Conservation (phyloP, 2,329 filamentous ascomycete genomes). For the Pseudocercospora macadamiae region DNA sequence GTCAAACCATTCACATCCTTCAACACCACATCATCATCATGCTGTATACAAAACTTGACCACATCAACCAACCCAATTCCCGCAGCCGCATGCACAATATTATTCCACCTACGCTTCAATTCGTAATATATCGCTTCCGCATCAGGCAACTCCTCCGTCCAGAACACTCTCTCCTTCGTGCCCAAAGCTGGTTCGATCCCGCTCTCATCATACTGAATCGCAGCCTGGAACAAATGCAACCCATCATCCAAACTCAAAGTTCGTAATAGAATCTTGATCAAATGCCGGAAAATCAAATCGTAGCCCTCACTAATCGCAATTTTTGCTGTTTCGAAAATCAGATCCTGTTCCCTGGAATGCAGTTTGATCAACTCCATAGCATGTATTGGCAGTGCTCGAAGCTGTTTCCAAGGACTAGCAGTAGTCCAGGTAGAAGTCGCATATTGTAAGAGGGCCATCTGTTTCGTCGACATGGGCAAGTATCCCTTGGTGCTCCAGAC, state of each 20-base stretch:
- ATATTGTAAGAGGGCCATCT: constrained; percentile 7
- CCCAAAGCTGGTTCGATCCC: constrained; percentile 3
- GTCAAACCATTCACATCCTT: background rate
- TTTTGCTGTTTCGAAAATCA: constrained; percentile 9
- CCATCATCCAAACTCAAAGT: constrained; percentile 4
- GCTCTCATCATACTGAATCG: constrained; percentile 6
- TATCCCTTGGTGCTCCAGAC: constrained; percentile 1
- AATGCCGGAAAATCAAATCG: constrained; percentile 9
- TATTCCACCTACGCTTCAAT: constrained; percentile 6
- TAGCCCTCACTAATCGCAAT: constrained; percentile 7
- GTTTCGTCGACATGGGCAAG: constrained; percentile 2
- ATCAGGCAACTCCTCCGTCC: constrained; percentile 5
- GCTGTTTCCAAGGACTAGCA: background rate
- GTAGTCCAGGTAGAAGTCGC: constrained; percentile 5
- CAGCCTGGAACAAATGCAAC: constrained; percentile 5
- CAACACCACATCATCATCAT: constrained; percentile 1
- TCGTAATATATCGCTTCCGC: constrained; percentile 10
- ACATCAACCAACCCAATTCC: background rate
- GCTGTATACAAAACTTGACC: constrained; percentile 10
- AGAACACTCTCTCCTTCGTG: constrained; percentile 3
- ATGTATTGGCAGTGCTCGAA: background rate
- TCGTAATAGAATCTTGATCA: constrained; percentile 5
- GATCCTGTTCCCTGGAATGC: background rate
- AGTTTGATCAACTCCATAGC: background rate
- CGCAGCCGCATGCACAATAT: background rate